Base-by-base conservation (phyloP, 805 yeast genomes). In the Lachancea kluyveri region DNA sequence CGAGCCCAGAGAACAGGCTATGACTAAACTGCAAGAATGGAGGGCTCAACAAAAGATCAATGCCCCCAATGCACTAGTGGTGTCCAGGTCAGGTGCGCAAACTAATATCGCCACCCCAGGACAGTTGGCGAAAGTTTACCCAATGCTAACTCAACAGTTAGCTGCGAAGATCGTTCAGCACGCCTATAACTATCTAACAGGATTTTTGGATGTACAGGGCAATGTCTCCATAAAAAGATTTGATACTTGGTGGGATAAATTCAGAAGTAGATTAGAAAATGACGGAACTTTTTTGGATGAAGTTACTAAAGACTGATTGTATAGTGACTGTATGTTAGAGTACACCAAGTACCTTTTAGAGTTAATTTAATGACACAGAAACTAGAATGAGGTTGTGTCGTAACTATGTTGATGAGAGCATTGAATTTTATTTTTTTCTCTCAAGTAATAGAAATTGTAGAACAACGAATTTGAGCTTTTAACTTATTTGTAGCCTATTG, bases 211-310 rank as follows among this genome's bases (percentile, higher is more conserved):
- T 50, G 54, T 63, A 4, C 65, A 72, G 14, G 94, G 95, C 3
- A 84, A 77, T 45, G 96, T 90, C 3, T 81, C 88, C 3, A 83
- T 90, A 51, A 83, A 79, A 49, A 81, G 77, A 25, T 90, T 90
- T 48, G 94, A 90, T 52, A 79, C 72, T 24, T 90, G 98, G 98
- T 85, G 98, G 98, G 78, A 71, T 42, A 88, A 86, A 58, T 90
- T 92, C 60, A 83, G 74, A 54, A 59, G 72, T 5, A 79, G 81
- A 50, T 48, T 92, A 37, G 68, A 74, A 8, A 82, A 80, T 39
- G 94, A 90, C 52, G 96, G 96, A 2, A 75, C 72, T 33, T 88
- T 86, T 52, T 58, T 90, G 30, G 84, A 85, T 39, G 67, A 65
- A 29, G 59, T 58, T 5, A 57, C 62, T 4, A 45, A 41, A 16